A percentile compares a stretch with the other conserved stretches of the same genome.
phyloP scores from a whole-genome alignment of 345 rosid genomes.

The Populus simonii region DNA sequence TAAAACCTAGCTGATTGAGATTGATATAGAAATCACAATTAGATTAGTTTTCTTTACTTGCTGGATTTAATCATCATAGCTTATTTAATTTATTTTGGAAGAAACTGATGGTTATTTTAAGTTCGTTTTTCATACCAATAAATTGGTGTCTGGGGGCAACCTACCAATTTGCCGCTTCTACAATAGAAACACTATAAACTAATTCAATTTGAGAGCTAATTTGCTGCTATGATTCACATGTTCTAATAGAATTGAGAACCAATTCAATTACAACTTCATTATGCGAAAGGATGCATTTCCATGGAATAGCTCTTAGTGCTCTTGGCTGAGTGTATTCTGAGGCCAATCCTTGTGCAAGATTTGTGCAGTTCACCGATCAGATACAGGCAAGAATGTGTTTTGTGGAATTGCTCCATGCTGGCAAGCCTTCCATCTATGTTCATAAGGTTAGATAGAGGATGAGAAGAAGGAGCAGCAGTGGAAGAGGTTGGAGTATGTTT shows the following conservation, averaged over 20 bases:
- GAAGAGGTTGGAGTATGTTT: constrained; percentile 31
- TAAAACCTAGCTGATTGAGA: neutral
- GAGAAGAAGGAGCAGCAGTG: constrained; percentile 27
- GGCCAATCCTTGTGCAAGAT: neutral
- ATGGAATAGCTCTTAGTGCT: neutral
- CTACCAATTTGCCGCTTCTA: neutral
- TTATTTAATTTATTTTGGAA: neutral
- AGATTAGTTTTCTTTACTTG: neutral
- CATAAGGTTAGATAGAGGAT: constrained; percentile 23
- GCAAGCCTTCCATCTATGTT: neutral
- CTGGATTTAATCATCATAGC: neutral
- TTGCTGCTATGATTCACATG: neutral
- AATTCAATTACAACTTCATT: neutral
- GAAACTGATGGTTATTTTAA: neutral
- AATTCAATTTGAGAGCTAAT: neutral
- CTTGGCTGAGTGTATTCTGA: neutral
- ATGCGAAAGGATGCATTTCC: neutral
- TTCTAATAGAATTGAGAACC: neutral
- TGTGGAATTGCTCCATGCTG: neutral
- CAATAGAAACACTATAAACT: neutral
- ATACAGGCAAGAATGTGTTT: neutral
- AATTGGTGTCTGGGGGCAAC: neutral
- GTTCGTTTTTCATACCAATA: neutral
- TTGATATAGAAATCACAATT: neutral
- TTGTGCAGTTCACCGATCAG: neutral